Base-by-base conservation (phyloP, 768 basidiomycete genomes). In the Saitozyma sp. region DNA sequence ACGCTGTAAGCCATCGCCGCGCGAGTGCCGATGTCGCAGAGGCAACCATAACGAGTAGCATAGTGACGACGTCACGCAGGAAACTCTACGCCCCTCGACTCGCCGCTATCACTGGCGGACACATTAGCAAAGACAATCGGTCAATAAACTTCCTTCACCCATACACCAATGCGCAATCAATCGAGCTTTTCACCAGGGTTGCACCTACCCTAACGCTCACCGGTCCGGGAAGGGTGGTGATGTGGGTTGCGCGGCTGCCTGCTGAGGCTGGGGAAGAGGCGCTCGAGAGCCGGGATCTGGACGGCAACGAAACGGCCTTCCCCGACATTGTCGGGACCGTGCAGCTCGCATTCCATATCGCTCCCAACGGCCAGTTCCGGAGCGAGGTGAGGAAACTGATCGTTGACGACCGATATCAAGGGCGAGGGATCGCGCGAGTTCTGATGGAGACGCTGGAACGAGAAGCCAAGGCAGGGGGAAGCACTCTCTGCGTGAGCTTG, bases 221-320 rank as follows among this genome's bases (percentile, higher is more conserved):
- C 9, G 60, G 52, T 11, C 60, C 60, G 39, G 60, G 60, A 1
- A 46, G 60, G 6, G 42, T 62, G 10, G 40, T 62, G 41, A 62
- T 62, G 60, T 62, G 60, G 60, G 60, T 62, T 13, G 60, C 54
- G 9, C 55, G 53, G 50, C 50, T 62, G 29, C 54, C 41, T 29
- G 11, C 37, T 2, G 14, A 29, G 16, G 29, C 29, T 2, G 29
- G 29, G 29, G 45, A 54, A 14, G 19, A 43, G 10, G 13, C 53
- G 4, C 50, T 50, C 40, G 58, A 49, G 10, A 49, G n/a, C 17
- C 39, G 38, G 29, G 52, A 53, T 19, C 42, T 54, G 52, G 59
- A 61, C 40, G 59, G 51, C 20, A 42, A 61, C 19, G 52, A 39
- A 8, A 61, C 59, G 11, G 51, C 53, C 2, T 41, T 54, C 45